Evolutionary conservation across 2,329 filamentous ascomycete genomes (phyloP).

Genomic region (Stylonectria norvegica): DNA sequence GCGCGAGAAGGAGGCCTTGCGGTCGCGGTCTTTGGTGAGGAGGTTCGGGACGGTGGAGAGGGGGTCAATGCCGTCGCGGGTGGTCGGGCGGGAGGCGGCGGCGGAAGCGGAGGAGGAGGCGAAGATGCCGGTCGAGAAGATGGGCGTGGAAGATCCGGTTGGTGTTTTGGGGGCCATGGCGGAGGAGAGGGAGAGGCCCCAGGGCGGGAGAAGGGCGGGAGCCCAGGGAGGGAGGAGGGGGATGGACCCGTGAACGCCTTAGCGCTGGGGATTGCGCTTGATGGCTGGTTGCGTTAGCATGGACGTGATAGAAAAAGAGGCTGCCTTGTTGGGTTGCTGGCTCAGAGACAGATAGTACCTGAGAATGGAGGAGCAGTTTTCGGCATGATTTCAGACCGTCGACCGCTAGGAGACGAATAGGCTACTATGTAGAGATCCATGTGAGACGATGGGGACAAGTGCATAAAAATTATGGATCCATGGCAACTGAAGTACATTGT

Average conservation of each 20-base stretch:
- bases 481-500: no score
- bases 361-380: no score
- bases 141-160: slow-evolving; percentile 29
- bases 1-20: slow-evolving; percentile 52
- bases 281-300: not conserved
- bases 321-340: no score
- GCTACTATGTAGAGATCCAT: no score
- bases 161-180: slow-evolving; percentile 21
- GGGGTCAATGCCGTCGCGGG: slow-evolving; percentile 33
- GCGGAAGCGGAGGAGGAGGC: slow-evolving; percentile 29
- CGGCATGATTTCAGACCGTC: no score
- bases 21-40: slow-evolving; percentile 47
- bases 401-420: no score
- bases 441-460: no score
- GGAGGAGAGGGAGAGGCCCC: not conserved
- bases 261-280: slow-evolving; percentile 1
- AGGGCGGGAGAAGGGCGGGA: not conserved
- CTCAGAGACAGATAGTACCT: no score
- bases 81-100: slow-evolving; percentile 32
- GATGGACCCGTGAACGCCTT: not conserved
- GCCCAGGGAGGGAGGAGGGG: not conserved
- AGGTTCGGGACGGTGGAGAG: slow-evolving; percentile 26
- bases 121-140: slow-evolving; percentile 37
- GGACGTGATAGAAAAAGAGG: no score
- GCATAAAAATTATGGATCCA: no score